A percentile compares a stretch with the other conserved stretches of the same genome.
These are phyloP conservation scores for Diaporthe eres DNA, from an alignment of 2,329 filamentous ascomycete genomes.

Conservation along the genomic window DNA sequence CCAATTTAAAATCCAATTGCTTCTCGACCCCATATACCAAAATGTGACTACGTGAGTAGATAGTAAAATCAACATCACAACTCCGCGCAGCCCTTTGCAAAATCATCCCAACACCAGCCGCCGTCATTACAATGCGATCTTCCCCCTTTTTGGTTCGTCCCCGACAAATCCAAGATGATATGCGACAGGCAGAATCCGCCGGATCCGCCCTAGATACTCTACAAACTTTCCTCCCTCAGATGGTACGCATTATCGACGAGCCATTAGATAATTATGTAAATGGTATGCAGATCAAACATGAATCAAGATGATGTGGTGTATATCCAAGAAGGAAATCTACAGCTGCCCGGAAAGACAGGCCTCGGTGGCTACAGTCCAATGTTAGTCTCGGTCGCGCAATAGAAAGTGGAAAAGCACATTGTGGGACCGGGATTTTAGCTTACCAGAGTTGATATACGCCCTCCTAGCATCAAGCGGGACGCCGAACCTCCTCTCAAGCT, in stretches of 20 bases:
- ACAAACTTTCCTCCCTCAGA: constrained; percentile 26
- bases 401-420: background rate
- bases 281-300: constrained; percentile 19
- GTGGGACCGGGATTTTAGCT: constrained; percentile 53
- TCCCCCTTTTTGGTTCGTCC: constrained; percentile 9
- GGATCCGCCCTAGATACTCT: background rate
- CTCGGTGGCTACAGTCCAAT: constrained; percentile 73
- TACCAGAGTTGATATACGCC: constrained; percentile 94
- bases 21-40: constrained; percentile 26
- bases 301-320: constrained; percentile 24
- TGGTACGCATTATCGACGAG: constrained; percentile 18
- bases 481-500: constrained; percentile 92
- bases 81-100: constrained; percentile 34
- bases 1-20: constrained; percentile 19
- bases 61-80: constrained; percentile 24
- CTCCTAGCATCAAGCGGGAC: constrained; percentile 88
- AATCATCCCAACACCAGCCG: constrained; percentile 26
- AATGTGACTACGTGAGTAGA: constrained; percentile 30
- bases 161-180: constrained; percentile 29
- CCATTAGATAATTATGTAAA: constrained; percentile 42
- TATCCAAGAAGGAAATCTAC: constrained; percentile 56
- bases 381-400: constrained; percentile 48
- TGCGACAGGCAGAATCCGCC: constrained; percentile 1
- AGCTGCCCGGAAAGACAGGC: constrained; percentile 83
- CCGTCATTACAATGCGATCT: constrained; percentile 36